Evolutionary conservation across 192 early-diverging fungal species (phyloP), one percentile per base, ranked within the genome.

Genomic region (Ambispora gerdemannii): DNA sequence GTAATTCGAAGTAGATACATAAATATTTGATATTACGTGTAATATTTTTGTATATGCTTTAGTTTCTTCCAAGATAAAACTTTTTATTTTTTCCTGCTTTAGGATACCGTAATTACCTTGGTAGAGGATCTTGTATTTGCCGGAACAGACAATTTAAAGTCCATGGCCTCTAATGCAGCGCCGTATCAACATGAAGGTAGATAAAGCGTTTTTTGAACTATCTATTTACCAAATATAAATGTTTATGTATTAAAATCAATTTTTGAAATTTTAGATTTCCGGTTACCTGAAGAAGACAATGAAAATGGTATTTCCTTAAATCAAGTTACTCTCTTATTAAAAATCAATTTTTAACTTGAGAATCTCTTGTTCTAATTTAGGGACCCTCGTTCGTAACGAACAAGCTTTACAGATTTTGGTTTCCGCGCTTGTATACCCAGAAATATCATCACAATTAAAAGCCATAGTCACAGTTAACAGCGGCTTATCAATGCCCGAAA

Each of bases 131-230:
- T 86, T 19, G 74, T 66, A 15, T 86, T 81, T 73, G 74, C 81
- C 17, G 84, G 83, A 33, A 80, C 77, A 38, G 80, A 76, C 50
- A 67, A 70, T 22, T 35, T 77, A 8, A 68, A 77, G 36, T 77
- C 77, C 22, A 71, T 77, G 32, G 72, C 73, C 13, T 60, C 78
- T 15, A 80, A 81, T 20, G 78, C 77, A 11, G 73, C 78, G 6
- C 84, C 84, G 3, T 84, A 86, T 62, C 84, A 86, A 70, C 84
- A 86, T 55, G 75, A 73, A 43, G 84, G 83, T 85, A 76, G n/a
- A 51, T 28, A 27, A 32, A 65, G 31, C 6, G 17, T 4, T 4
- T 60, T 30, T 61, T 27, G 20, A 11, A 30, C 2, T 32, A 11
- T 63, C 0, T 19, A 49, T 25, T 15, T 30, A 15, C 1, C n/a